phyloP scores from a whole-genome alignment of 192 early-diverging fungal genomes.

The Pilobolus umbonatus region DNA sequence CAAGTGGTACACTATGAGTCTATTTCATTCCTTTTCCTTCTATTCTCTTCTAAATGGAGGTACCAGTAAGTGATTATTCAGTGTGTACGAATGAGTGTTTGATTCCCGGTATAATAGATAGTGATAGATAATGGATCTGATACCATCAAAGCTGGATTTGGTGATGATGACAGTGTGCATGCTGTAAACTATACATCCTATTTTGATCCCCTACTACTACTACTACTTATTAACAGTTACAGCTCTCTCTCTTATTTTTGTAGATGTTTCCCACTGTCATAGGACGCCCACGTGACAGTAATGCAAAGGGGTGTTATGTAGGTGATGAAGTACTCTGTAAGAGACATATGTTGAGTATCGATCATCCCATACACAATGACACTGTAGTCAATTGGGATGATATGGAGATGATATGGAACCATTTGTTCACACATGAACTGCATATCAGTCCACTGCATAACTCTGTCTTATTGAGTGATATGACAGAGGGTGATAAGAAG shows the following conservation, averaged over 20 bases:
- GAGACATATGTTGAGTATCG: conserved; percentile 82
- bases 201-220: not conserved
- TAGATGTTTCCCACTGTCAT: conserved; percentile 78
- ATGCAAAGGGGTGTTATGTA: conserved; percentile 86
- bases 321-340: conserved; percentile 90
- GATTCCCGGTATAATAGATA: too few species aligned
- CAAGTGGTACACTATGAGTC: too few species aligned
- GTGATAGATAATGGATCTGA: conserved; percentile 93
- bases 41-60: too few species aligned
- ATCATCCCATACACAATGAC: conserved; percentile 89
- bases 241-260: conserved; percentile 32
- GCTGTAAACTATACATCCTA: conserved; percentile 48
- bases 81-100: too few species aligned
- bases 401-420: conserved; percentile 96
- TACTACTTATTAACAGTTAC: not conserved
- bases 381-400: conserved; percentile 93
- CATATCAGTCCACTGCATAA: conserved; percentile 97
- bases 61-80: too few species aligned
- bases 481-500: conserved; percentile 93
- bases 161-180: conserved; percentile 85
- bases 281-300: conserved; percentile 81
- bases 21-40: too few species aligned
- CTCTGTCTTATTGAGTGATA: conserved; percentile 94
- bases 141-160: conserved; percentile 94
- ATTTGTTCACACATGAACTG: conserved; percentile 97